A percentile compares a stretch with the other conserved stretches of the same genome.
Conservation (phyloP, 495 filamentous ascomycete species). For the Hypoxylon crocopeplum region DNA sequence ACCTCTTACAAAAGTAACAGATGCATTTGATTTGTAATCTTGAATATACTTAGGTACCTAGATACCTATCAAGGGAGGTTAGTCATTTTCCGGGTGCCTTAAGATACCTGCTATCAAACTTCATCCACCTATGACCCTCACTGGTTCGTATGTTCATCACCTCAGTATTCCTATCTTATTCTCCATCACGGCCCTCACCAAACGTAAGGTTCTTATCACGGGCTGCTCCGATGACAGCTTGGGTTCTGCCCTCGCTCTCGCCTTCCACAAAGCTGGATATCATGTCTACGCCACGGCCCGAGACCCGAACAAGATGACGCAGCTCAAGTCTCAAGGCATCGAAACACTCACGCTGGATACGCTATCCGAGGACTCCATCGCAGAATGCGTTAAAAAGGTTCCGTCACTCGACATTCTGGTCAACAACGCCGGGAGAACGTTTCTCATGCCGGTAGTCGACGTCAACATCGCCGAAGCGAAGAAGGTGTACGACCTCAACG, state of each 20-base stretch:
- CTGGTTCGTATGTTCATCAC: no score
- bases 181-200: no score
- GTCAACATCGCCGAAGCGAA: constrained; percentile 47
- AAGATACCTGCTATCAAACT: no score
- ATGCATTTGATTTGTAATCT: no score
- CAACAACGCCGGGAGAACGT: constrained; percentile 54
- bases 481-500: constrained; percentile 55
- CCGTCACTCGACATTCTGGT: constrained; percentile 52
- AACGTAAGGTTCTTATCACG: constrained; percentile 46
- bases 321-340: constrained; percentile 27
- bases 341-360: constrained; percentile 46
- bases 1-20: no score
- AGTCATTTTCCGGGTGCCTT: no score
- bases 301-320: constrained; percentile 45
- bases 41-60: no score
- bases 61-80: no score
- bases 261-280: constrained; percentile 41
- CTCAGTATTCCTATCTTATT: no score
- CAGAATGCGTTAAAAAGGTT: constrained; percentile 22
- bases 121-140: no score
- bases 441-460: constrained; percentile 48
- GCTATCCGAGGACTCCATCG: constrained; percentile 38
- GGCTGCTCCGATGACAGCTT: constrained; percentile 54
- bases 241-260: constrained; percentile 48
- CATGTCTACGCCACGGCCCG: constrained; percentile 55